A percentile compares a stretch with the other conserved stretches of the same genome.
These are phyloP conservation scores for Penicillium italicum DNA, from an alignment of 2,329 filamentous ascomycete genomes.

Conservation along the genomic window DNA sequence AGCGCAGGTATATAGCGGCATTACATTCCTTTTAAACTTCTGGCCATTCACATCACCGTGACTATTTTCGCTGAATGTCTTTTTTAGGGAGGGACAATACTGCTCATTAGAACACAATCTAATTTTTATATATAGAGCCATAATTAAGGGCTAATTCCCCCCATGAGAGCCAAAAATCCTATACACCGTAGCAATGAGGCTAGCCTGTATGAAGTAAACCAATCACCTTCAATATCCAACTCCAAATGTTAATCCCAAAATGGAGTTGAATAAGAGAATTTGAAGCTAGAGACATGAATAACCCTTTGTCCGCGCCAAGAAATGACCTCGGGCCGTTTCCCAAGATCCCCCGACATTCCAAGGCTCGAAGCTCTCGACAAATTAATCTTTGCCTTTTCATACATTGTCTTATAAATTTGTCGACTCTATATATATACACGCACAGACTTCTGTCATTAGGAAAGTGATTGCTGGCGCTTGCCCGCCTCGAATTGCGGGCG, in stretches of 20 bases:
- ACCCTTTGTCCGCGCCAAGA: constrained; percentile 9
- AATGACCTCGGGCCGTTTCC: background rate
- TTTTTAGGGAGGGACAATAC: no score
- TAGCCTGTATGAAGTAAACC: background rate
- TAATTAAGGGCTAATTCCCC: background rate
- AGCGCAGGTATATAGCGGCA: no score
- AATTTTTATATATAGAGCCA: no score
- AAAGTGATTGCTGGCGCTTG: background rate
- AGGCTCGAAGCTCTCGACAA: background rate
- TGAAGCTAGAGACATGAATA: background rate
- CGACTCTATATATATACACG: background rate
- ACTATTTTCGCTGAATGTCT: no score
- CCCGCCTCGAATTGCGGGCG: background rate
- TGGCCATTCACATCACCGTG: no score
- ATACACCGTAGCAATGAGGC: background rate
- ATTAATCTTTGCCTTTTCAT: background rate
- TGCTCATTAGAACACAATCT: no score
- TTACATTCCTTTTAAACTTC: no score
- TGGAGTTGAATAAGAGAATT: background rate
- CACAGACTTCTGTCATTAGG: background rate
- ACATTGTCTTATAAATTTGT: background rate
- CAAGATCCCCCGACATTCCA: background rate
- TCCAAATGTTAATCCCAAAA: background rate
- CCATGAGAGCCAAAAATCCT: background rate
- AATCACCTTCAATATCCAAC: no score